Percentiles rank a stretch among this genome's conserved stretches.
These are phyloP conservation scores for Triticum monococcum DNA, from an alignment of 176 grass and related monocot species.

Conservation along the genomic window DNA sequence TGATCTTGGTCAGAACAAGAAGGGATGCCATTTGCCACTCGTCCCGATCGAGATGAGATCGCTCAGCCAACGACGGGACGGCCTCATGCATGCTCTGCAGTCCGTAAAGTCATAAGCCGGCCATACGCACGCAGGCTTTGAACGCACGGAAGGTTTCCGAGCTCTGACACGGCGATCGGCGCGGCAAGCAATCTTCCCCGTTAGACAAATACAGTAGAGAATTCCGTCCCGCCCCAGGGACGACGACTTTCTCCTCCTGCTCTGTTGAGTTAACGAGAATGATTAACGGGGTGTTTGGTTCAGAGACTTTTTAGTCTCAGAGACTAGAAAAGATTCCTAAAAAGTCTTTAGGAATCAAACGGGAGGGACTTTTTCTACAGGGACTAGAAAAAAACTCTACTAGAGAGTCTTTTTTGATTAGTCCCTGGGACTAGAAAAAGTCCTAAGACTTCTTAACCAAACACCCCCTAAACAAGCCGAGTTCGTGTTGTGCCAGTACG, in stretches of 20 bases:
- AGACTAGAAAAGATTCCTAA: too few relatives aligned
- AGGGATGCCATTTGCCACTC: not conserved
- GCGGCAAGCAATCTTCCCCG: not conserved
- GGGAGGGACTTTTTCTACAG: too few relatives aligned
- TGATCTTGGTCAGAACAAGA: too few relatives aligned
- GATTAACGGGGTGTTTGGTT: too few relatives aligned
- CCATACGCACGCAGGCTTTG: conserved; percentile 21
- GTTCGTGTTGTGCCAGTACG: not conserved
- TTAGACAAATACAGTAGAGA: not conserved
- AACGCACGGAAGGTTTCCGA: conserved; percentile 29
- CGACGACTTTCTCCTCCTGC: not conserved
- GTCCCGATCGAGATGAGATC: not conserved
- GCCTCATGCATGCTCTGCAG: too few relatives aligned
- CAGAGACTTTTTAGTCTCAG: too few relatives aligned
- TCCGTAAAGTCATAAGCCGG: conserved; percentile 16
- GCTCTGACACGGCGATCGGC: not conserved
- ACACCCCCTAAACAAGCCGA: not conserved
- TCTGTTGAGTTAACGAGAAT: not conserved
- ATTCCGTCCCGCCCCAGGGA: not conserved
- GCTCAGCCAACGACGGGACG: not conserved
- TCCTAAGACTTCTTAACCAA: too few relatives aligned
- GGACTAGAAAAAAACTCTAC: too few relatives aligned
- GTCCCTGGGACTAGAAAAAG: too few relatives aligned
- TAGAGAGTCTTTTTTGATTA: too few relatives aligned
- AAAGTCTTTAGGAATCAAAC: too few relatives aligned